Evolutionary conservation across 192 early-diverging fungal species (phyloP), one percentile per base, ranked within the genome.

Genomic region (Backusella tarrabulga): DNA sequence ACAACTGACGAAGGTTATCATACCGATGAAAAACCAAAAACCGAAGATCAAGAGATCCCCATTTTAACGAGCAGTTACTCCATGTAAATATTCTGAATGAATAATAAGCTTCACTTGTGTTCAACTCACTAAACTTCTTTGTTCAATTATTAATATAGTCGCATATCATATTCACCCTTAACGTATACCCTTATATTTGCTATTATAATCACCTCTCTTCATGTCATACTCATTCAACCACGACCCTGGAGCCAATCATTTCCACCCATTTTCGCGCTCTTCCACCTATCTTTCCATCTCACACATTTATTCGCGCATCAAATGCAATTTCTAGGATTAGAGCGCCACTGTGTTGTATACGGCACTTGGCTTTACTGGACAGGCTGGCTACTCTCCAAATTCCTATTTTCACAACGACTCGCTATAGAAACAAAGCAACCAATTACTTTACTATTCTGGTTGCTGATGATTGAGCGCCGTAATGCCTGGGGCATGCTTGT

Each of bases 351-450:
- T 15, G 87, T 89, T 1, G 81, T 86, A 26, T 89, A 87, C 68
- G 88, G 88, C 6, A 88, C 88, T 0, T 89, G 85, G 85, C 78
- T 87, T 7, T 83, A 88, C 19, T 89, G 87, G 85, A 83, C 83
- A 38, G 88, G 88, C 9, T 89, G 87, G 87, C 75, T 84, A 0
- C 77, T 89, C 9, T 84, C 85, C 9, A 80, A 85, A 41, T 81
- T 84, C 72, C 46, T 86, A 9, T 70, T 89, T 85, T 77, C 79
- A 77, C 34, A 85, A 76, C 50, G 81, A 79, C 78, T 86, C 67
- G 56, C 81, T 71, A 42, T 84, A 78, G 85, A 85, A 41, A 73
- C 85, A 41, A 52, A 82, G 4, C 73, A 85, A 50, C 84, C 85
- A 38, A 86, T 87, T 11, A 83, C 84, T 21, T 60, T 76, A 1